A percentile compares a stretch with the other conserved stretches of the same genome.
phyloP scores from a whole-genome alignment of 495 filamentous ascomycete species.

The Hypoxylon intermedium region DNA sequence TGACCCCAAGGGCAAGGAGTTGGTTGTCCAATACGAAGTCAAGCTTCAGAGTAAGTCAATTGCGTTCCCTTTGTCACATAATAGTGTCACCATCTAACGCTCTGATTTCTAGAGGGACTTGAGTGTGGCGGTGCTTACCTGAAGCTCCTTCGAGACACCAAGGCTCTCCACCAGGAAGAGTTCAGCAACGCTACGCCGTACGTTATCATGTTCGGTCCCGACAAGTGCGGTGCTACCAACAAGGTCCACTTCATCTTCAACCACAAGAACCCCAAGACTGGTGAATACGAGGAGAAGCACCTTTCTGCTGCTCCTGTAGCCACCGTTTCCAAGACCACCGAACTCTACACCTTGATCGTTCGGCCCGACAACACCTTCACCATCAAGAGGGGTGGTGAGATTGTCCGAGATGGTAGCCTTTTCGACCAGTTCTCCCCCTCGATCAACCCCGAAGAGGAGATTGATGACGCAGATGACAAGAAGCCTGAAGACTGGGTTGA shows the following conservation, averaged over 20 bases:
- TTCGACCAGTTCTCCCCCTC: slow-evolving; percentile 92
- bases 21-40: slow-evolving; percentile 99
- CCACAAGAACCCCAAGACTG: slow-evolving; percentile 99
- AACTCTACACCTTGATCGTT: slow-evolving; percentile 95
- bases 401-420: slow-evolving; percentile 85
- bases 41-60: slow-evolving; percentile 89
- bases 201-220: slow-evolving; percentile 99
- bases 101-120: slow-evolving; percentile 71
- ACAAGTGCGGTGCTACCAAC: slow-evolving; percentile 99
- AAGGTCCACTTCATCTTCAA: slow-evolving; percentile 99
- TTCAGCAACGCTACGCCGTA: slow-evolving; percentile 98
- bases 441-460: slow-evolving; percentile 95
- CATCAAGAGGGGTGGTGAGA: slow-evolving; percentile 87
- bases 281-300: slow-evolving; percentile 99
- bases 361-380: slow-evolving; percentile 93
- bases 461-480: slow-evolving; percentile 92
- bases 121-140: slow-evolving; percentile 99
- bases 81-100: slow-evolving; percentile 26
- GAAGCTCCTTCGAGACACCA: slow-evolving; percentile 98
- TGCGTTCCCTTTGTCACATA: slow-evolving; percentile 31
- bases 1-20: slow-evolving; percentile 93
- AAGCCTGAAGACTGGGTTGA: slow-evolving; percentile 98
- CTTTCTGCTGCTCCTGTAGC: slow-evolving; percentile 82
- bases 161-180: slow-evolving; percentile 94
- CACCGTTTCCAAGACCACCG: slow-evolving; percentile 85